phyloP scores from a whole-genome alignment of 345 rosid species.

The Murraya paniculata region DNA sequence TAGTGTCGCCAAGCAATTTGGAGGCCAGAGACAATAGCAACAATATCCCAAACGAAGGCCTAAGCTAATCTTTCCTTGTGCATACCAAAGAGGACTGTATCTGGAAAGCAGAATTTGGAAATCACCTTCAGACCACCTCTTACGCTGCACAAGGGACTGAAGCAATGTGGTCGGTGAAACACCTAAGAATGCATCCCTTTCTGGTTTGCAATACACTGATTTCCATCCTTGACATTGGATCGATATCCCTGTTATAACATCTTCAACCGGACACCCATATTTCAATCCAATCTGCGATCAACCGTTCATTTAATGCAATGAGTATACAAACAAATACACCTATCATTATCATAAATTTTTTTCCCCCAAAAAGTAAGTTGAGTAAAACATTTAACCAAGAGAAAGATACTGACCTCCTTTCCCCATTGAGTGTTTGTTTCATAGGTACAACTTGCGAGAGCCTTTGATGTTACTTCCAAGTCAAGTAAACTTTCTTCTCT shows the following conservation, averaged over 20 bases:
- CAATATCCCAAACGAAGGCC: conserved; percentile 49
- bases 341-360: not conserved
- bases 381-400: too few relatives aligned
- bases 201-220: conserved; percentile 53
- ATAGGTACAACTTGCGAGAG: conserved; percentile 52
- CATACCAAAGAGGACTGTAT: conserved; percentile 57
- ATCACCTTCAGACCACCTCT: conserved; percentile 83
- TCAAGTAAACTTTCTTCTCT: conserved; percentile 14
- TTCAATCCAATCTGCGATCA: conserved; percentile 60
- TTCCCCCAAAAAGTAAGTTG: not conserved
- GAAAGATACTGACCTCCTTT: conserved; percentile 40
- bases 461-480: conserved; percentile 35
- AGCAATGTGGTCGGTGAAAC: conserved; percentile 48
- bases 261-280: conserved; percentile 77
- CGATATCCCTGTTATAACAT: conserved; percentile 73
- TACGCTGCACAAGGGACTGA: conserved; percentile 64
- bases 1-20: conserved; percentile 20
- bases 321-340: not conserved
- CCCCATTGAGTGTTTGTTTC: conserved; percentile 72
- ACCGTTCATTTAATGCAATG: not conserved
- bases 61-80: conserved; percentile 44
- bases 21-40: conserved; percentile 52
- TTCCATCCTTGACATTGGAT: conserved; percentile 75
- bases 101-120: conserved; percentile 60
- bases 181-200: conserved; percentile 60